Conservation (phyloP, 306 rosid species). For the Begonia loranthoides region DNA sequence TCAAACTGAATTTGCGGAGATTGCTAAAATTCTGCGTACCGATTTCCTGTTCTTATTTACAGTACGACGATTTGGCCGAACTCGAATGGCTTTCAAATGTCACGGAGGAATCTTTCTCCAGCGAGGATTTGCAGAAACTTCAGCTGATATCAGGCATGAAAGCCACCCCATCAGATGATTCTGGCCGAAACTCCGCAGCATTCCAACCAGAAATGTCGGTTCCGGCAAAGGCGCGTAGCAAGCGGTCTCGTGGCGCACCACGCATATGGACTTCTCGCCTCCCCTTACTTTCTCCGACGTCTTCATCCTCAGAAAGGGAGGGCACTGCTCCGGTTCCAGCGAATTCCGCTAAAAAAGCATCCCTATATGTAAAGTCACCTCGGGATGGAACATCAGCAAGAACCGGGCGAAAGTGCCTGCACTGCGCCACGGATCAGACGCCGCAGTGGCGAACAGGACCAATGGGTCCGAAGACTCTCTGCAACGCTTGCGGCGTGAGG, state of each 20-base stretch:
- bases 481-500: constrained; percentile 83
- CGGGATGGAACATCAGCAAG: constrained; percentile 16
- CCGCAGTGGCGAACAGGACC: constrained; percentile 97
- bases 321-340: constrained; percentile 8
- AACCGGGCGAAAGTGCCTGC: constrained; percentile 48
- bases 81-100: constrained; percentile 87
- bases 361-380: too few species aligned
- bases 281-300: constrained; percentile 35
- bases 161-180: constrained; percentile 18
- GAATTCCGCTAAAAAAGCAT: constrained; percentile 18
- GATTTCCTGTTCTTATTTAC: neutral
- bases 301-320: constrained; percentile 18
- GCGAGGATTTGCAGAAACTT: constrained; percentile 64
- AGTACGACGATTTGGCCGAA: constrained; percentile 80
- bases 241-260: constrained; percentile 65
- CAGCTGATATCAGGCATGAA: constrained; percentile 62
- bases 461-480: constrained; percentile 69
- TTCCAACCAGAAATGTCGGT: constrained; percentile 41
- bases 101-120: constrained; percentile 75
- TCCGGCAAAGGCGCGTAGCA: constrained; percentile 86
- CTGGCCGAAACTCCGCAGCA: constrained; percentile 18
- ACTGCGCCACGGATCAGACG: constrained; percentile 85
- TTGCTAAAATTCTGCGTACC: neutral
- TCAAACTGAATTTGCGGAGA: neutral
- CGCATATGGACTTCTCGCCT: constrained; percentile 81